Conservation (phyloP, 139 green algal genomes). For the Coelastrella sp. region DNA sequence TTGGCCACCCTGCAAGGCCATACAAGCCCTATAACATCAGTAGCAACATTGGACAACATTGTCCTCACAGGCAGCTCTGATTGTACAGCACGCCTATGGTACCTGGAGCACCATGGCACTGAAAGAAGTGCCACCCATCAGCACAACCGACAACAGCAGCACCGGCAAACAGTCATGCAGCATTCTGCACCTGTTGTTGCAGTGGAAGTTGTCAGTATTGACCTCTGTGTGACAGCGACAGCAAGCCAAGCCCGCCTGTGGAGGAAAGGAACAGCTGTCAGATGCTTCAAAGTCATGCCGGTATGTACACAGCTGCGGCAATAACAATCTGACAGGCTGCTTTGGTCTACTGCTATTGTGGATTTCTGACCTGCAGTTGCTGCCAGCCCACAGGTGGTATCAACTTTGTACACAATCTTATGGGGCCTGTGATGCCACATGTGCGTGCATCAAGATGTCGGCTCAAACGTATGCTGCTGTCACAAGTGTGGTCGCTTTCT, state of each 20-base stretch:
- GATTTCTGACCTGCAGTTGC: neutral
- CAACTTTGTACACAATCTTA: neutral
- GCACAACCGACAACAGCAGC: neutral
- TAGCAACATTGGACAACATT: neutral
- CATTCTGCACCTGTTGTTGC: conserved; percentile 12
- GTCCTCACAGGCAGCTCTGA: conserved; percentile 18
- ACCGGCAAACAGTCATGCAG: neutral
- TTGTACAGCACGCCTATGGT: neutral
- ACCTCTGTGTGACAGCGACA: conserved; percentile 16
- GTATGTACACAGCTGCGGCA: neutral
- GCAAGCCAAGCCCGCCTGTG: neutral
- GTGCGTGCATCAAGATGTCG: neutral
- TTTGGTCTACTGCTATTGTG: too few relatives aligned
- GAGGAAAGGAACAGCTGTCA: neutral
- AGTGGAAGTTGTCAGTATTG: neutral
- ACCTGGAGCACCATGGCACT: neutral
- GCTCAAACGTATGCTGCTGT: neutral
- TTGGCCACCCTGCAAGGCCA: conserved; percentile 1
- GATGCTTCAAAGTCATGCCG: neutral
- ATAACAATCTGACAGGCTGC: too few relatives aligned
- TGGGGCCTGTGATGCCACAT: neutral
- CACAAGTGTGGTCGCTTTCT: neutral
- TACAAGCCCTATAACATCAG: neutral
- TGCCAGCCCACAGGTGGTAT: neutral
- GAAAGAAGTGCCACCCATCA: neutral